phyloP scores from a whole-genome alignment of 106 monocot genomes.

The Narthecium ossifragum region DNA sequence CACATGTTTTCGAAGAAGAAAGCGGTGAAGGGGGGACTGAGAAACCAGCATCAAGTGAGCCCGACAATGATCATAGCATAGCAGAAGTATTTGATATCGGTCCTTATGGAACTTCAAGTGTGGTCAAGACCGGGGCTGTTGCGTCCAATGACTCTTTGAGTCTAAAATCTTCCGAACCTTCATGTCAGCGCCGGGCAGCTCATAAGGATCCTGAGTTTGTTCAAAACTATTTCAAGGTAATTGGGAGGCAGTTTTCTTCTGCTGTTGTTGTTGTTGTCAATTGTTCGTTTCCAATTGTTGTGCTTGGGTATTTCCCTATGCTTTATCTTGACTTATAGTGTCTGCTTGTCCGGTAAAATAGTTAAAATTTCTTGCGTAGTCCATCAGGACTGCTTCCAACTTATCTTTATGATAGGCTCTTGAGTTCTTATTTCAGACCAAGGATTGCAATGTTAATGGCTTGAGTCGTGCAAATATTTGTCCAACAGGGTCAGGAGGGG shows the following conservation, averaged over 20 bases:
- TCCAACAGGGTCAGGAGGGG: no score
- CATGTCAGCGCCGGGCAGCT: constrained; percentile 38
- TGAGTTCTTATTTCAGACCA: no score
- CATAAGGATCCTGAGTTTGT: constrained; percentile 80
- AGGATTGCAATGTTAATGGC: no score
- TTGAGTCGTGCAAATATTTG: no score
- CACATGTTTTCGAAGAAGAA: constrained; percentile 6
- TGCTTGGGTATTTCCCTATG: no score
- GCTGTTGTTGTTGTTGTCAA: no score
- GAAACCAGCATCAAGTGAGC: constrained; percentile 12
- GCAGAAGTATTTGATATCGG: constrained; percentile 14
- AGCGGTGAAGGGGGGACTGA: constrained; percentile 4
- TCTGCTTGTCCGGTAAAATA: no score
- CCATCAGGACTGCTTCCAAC: no score
- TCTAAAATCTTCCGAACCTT: constrained; percentile 13
- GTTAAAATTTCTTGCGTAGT: no score
- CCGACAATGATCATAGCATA: constrained; percentile 19
- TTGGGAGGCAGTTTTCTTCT: background rate
- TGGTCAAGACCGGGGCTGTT: constrained; percentile 1
- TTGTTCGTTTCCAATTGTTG: no score
- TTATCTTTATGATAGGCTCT: no score
- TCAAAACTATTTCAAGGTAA: constrained; percentile 95
- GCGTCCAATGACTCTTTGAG: constrained; percentile 5
- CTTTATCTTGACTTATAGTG: no score
- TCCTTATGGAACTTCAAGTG: constrained; percentile 4